phyloP scores from a whole-genome alignment of 805 yeast genomes.

The Pichia exigua region DNA sequence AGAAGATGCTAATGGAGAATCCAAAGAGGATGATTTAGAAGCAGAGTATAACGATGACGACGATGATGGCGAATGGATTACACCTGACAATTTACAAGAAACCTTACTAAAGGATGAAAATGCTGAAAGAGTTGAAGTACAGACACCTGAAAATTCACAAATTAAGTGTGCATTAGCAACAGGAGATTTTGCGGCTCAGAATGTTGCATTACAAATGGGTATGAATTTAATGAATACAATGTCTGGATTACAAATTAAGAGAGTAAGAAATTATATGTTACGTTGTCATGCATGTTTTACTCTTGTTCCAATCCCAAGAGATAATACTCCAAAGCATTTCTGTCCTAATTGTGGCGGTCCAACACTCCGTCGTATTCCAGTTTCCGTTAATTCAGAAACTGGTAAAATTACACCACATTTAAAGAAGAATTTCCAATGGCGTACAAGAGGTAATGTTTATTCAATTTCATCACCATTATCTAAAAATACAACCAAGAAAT shows the following conservation, averaged over 20 bases:
- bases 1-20: conserved; percentile 10
- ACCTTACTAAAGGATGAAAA: conserved; percentile 53
- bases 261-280: conserved; percentile 86
- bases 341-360: conserved; percentile 95
- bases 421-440: conserved; percentile 91
- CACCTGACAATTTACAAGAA: conserved; percentile 75
- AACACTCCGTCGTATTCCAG: conserved; percentile 84
- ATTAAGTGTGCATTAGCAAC: conserved; percentile 81
- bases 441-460: conserved; percentile 74
- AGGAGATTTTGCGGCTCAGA: conserved; percentile 97
- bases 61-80: conserved; percentile 87
- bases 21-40: conserved; percentile 8
- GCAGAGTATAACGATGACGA: conserved; percentile 58
- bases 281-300: conserved; percentile 97
- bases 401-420: conserved; percentile 85
- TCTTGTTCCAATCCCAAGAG: conserved; percentile 68
- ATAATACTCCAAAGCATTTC: conserved; percentile 74
- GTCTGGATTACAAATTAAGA: conserved; percentile 77
- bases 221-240: conserved; percentile 74
- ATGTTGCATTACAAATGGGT: conserved; percentile 87
- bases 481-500: conserved; percentile 58
- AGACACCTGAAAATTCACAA: conserved; percentile 8
- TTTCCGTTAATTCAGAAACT: conserved; percentile 66
- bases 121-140: conserved; percentile 44
- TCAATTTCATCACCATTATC: conserved; percentile 84